phyloP scores from a whole-genome alignment of 805 yeast genomes.

The Sungouiella thailandica region DNA sequence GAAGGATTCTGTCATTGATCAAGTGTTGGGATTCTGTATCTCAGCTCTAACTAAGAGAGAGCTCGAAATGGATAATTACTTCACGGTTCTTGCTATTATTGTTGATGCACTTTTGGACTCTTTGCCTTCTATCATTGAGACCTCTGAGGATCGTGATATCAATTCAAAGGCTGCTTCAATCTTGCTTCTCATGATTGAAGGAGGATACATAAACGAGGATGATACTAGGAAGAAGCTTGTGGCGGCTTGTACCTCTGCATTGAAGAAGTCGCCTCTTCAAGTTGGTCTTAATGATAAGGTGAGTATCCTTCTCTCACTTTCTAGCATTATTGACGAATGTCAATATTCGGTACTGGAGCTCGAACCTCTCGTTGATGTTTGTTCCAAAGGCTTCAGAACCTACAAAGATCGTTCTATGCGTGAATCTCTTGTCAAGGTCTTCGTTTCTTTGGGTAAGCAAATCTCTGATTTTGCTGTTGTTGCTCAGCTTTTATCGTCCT shows the following conservation, averaged over 20 bases:
- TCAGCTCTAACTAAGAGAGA: slow-evolving; percentile 41
- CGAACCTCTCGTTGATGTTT: slow-evolving; percentile 41
- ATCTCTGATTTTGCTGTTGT: slow-evolving; percentile 38
- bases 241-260: slow-evolving; percentile 51
- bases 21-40: slow-evolving; percentile 51
- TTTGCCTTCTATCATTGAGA: slow-evolving; percentile 46
- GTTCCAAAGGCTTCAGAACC: slow-evolving; percentile 54
- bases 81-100: slow-evolving; percentile 48
- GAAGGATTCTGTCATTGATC: slow-evolving; percentile 59
- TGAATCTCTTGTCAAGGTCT: slow-evolving; percentile 52
- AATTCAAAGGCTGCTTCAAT: slow-evolving; percentile 50
- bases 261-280: slow-evolving; percentile 53
- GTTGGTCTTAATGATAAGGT: slow-evolving; percentile 50
- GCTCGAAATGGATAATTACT: slow-evolving; percentile 35
- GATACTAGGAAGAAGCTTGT: slow-evolving; percentile 50
- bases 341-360: slow-evolving; percentile 52
- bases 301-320: slow-evolving; percentile 52
- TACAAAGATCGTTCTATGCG: slow-evolving; percentile 63
- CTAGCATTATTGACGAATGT: slow-evolving; percentile 48
- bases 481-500: slow-evolving; percentile 50
- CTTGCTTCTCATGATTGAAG: slow-evolving; percentile 48
- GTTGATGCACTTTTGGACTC: slow-evolving; percentile 52
- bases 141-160: slow-evolving; percentile 39
- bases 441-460: slow-evolving; percentile 52
- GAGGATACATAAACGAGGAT: slow-evolving; percentile 52